Conservation (phyloP, 2,329 filamentous ascomycete genomes). For the Fusarium haematococcum region DNA sequence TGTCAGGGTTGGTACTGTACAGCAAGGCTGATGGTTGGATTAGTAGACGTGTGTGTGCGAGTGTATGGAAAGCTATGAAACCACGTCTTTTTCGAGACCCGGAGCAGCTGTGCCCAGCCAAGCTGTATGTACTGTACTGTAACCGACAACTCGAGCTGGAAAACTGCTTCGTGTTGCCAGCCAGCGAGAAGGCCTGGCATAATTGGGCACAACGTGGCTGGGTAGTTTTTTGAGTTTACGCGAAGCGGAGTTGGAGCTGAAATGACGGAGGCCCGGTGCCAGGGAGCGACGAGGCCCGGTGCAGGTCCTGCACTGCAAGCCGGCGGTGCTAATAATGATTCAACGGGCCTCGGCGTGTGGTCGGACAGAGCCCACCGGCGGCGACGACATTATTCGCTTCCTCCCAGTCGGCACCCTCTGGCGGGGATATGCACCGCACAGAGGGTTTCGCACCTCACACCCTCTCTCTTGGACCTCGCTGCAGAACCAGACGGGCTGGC, state of each 20-base stretch:
- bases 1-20: slow-evolving; percentile 2
- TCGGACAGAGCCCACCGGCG: slow-evolving; percentile 13
- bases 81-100: not conserved
- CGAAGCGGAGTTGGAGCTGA: slow-evolving; percentile 38
- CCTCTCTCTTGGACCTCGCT: slow-evolving; percentile 31
- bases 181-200: slow-evolving; percentile 18
- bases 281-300: slow-evolving; percentile 14
- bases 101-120: not conserved
- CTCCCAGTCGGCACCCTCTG: slow-evolving; percentile 6
- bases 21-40: slow-evolving; percentile 2
- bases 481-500: slow-evolving; percentile 35
- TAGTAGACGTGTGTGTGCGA: not conserved
- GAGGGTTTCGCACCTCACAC: slow-evolving; percentile 25
- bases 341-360: slow-evolving; percentile 25
- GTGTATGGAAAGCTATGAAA: slow-evolving; percentile 7
- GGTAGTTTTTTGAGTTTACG: slow-evolving; percentile 34
- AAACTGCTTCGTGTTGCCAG: not conserved
- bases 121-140: not conserved
- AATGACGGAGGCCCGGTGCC: slow-evolving; percentile 32
- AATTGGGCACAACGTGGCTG: slow-evolving; percentile 30
- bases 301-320: not conserved
- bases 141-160: not conserved
- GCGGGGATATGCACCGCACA: slow-evolving; percentile 9
- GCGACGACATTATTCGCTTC: slow-evolving; percentile 31
- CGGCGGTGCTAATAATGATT: slow-evolving; percentile 17